Conservation (phyloP, 768 basidiomycete genomes). For the Auricularia auricula-judae region DNA sequence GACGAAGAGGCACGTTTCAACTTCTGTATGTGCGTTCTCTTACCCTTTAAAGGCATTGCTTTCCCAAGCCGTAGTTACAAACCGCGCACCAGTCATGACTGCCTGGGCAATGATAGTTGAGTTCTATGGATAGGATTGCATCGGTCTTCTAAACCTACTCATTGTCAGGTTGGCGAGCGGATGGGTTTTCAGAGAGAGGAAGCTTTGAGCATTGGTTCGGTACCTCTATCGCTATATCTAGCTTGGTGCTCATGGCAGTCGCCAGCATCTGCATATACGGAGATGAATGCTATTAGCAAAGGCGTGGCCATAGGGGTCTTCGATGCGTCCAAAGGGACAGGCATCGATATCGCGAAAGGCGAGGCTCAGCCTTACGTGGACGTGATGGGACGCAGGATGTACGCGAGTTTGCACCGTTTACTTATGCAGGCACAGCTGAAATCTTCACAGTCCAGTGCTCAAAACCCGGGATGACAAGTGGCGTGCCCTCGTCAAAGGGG, state of each 20-base stretch:
- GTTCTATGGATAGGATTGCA: neutral
- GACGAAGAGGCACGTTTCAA: slow-evolving; percentile 49
- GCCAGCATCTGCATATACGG: slow-evolving; percentile 83
- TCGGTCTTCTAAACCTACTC: neutral
- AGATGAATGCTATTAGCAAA: slow-evolving; percentile 81
- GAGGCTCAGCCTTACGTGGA: slow-evolving; percentile 78
- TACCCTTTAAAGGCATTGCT: slow-evolving; percentile 38
- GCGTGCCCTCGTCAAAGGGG: slow-evolving; percentile 69
- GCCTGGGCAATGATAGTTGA: slow-evolving; percentile 72
- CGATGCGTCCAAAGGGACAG: slow-evolving; percentile 40
- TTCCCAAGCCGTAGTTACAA: slow-evolving; percentile 55
- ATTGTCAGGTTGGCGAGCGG: slow-evolving; percentile 47
- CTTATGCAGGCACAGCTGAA: neutral
- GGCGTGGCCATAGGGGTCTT: slow-evolving; percentile 77
- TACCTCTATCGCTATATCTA: neutral
- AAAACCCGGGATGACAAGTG: slow-evolving; percentile 59
- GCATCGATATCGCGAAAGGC: slow-evolving; percentile 40
- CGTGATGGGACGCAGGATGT: slow-evolving; percentile 65
- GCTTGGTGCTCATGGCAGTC: neutral
- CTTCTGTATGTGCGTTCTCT: neutral
- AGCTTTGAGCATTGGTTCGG: slow-evolving; percentile 76
- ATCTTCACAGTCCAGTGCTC: slow-evolving; percentile 58
- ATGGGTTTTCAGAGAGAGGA: slow-evolving; percentile 83
- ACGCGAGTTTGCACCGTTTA: slow-evolving; percentile 9
- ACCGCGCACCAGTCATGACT: slow-evolving; percentile 91